A percentile compares a stretch with the other conserved stretches of the same genome.
These are phyloP conservation scores for Colletotrichum sp. DNA, from an alignment of 2,329 filamentous ascomycete species.

Conservation along the genomic window DNA sequence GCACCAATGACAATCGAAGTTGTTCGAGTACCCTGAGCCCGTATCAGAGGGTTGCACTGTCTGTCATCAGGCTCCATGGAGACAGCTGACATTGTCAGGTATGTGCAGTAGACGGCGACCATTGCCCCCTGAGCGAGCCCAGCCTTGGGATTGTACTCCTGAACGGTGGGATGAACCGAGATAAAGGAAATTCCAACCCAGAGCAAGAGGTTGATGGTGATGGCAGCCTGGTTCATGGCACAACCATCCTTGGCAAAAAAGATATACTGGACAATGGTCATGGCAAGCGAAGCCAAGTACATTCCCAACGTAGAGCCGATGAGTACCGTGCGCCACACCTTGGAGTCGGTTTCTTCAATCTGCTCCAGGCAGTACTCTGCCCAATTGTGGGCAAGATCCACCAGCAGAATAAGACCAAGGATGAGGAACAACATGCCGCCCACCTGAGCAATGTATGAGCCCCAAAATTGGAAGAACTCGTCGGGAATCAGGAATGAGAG, in stretches of 20 bases:
- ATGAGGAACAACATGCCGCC: constrained; percentile 94
- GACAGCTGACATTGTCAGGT: constrained; percentile 96
- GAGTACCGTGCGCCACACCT: constrained; percentile 82
- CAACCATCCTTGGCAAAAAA: constrained; percentile 88
- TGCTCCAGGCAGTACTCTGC: constrained; percentile 94
- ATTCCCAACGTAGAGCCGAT: constrained; percentile 93
- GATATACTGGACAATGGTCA: constrained; percentile 97
- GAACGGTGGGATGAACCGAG: constrained; percentile 88
- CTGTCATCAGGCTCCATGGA: constrained; percentile 97
- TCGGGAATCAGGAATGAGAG: constrained; percentile 96
- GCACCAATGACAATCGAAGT: constrained; percentile 92
- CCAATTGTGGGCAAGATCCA: constrained; percentile 96
- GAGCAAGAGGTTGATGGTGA: constrained; percentile 90
- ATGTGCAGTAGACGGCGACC: constrained; percentile 97
- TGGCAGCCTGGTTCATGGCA: constrained; percentile 95
- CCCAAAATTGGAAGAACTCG: constrained; percentile 92
- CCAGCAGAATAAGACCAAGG: constrained; percentile 87
- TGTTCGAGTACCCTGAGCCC: constrained; percentile 84
- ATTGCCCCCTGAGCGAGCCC: constrained; percentile 97
- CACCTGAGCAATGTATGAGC: constrained; percentile 88
- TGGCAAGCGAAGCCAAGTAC: constrained; percentile 88
- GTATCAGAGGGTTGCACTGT: constrained; percentile 90
- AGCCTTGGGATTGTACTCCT: constrained; percentile 91
- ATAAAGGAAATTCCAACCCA: constrained; percentile 81
- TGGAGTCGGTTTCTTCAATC: constrained; percentile 89